Base-by-base conservation (phyloP, 1,139 yeast species). In the Yamadazyma sp. region DNA sequence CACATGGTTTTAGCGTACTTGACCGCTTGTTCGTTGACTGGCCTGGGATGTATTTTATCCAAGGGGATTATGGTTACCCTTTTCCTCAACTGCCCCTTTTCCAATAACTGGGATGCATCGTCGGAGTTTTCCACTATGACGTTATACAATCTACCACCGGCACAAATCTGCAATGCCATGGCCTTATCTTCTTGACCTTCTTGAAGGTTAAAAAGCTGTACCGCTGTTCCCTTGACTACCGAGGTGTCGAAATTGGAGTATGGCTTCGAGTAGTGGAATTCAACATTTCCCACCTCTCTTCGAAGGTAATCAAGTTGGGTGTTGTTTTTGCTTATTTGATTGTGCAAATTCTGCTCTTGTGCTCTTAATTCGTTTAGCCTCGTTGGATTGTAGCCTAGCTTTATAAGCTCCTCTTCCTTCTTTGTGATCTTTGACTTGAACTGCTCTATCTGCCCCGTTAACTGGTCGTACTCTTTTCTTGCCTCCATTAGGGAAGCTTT, bases 41-140 rank as follows among this genome's bases (percentile, higher is more conserved):
- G 64, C 51, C 77, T 66, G 0, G 95, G 75, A 4, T 80, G 66
- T 38, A 94, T 88, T 55, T 87, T 89, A 59, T 89, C 95, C 46
- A 94, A 70, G 0, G 99, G 98, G 49, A 94, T 86, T 38, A 92
- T 85, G 0, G 98, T 92, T 5, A 89, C 95, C 45, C 98, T 76
- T 54, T 88, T 82, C 51, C 79, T 77, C 42, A 92, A 71, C 46
- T 79, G 79, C 7, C 98, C 98, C 30, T 71, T 72, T 51, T 89
- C 92, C 35, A 94, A 70, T 12, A 94, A 64, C 45, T 83, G 84
- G 0, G 96, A 75, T 7, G 96, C 98, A 5, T 88, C 84, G 18
- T 72, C 80, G 42, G 94, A 94, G 39, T 79, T 83, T 53, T 91
- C 97, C 25, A 94, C 98, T 38, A 94, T 89, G 29, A 94, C 89